Percentiles rank a stretch among this genome's conserved stretches.
Evolutionary conservation across 2,329 filamentous ascomycete genomes (phyloP).

Genomic region (Neobulgaria alba): DNA sequence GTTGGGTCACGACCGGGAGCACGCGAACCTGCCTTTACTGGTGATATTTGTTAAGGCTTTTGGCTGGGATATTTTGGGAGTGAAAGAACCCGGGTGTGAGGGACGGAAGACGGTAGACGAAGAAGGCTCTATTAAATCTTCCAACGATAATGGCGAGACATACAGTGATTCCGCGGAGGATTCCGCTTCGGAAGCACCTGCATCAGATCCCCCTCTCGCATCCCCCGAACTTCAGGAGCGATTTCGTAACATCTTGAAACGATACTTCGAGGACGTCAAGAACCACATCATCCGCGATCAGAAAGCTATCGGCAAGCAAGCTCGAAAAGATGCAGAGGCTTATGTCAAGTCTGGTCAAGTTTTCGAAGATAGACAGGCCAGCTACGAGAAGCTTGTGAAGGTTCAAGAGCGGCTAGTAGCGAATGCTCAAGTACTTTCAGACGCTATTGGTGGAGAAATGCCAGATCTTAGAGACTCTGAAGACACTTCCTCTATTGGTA

Average conservation of each 20-base stretch:
- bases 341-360: conserved; percentile 98
- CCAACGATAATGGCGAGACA: conserved; percentile 33
- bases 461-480: conserved; percentile 84
- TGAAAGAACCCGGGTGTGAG: conserved; percentile 62
- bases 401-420: conserved; percentile 81
- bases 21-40: conserved; percentile 80
- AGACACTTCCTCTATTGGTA: conserved; percentile 52
- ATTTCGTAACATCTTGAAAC: conserved; percentile 75
- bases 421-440: conserved; percentile 86
- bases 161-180: conserved; percentile 42
- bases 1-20: conserved; percentile 86
- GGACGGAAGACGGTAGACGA: conserved; percentile 78
- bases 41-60: conserved; percentile 96
- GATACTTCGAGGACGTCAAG: conserved; percentile 92
- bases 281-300: conserved; percentile 83
- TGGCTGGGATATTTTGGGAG: conserved; percentile 87
- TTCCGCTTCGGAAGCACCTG: conserved; percentile 36
- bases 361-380: conserved; percentile 92
- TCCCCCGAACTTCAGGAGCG: conserved; percentile 71
- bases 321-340: conserved; percentile 90
- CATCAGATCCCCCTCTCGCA: conserved; percentile 65
- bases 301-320: conserved; percentile 77
- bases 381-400: conserved; percentile 90
- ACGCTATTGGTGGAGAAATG: conserved; percentile 85
- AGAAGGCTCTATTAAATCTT: conserved; percentile 57